Percentiles rank a stretch among this genome's conserved stretches.
These are phyloP conservation scores for Umbelopsis vinacea DNA, from an alignment of 192 early-diverging fungal species.

Conservation along the genomic window DNA sequence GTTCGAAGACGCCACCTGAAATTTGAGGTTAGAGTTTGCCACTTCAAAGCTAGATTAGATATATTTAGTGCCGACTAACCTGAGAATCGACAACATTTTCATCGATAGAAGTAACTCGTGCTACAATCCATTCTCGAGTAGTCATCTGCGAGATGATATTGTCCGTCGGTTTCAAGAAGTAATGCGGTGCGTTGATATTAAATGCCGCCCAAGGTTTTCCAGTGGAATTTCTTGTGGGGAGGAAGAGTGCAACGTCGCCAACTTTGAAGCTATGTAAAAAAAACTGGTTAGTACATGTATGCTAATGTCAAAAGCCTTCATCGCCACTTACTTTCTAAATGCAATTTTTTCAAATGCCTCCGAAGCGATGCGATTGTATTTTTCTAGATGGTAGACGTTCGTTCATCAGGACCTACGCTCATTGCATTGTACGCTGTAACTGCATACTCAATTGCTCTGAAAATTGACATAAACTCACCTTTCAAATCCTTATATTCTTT, in stretches of 20 bases:
- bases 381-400: slow-evolving; percentile 40
- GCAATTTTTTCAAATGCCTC: slow-evolving; percentile 59
- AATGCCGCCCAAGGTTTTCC: slow-evolving; percentile 64
- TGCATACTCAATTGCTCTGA: too few relatives aligned
- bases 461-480: slow-evolving; percentile 22
- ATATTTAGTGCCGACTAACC: slow-evolving; percentile 5
- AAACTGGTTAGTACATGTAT: not conserved
- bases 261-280: slow-evolving; percentile 51
- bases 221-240: slow-evolving; percentile 56
- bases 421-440: too few relatives aligned
- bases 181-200: slow-evolving; percentile 60
- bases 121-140: slow-evolving; percentile 55
- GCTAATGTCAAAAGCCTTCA: not conserved
- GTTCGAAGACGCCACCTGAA: slow-evolving; percentile 37
- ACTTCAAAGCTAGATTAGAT: not conserved
- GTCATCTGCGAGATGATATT: slow-evolving; percentile 39
- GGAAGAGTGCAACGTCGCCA: slow-evolving; percentile 57
- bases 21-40: not conserved
- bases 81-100: slow-evolving; percentile 50
- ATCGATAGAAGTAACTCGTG: slow-evolving; percentile 51
- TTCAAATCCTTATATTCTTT: slow-evolving; percentile 38
- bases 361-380: slow-evolving; percentile 42
- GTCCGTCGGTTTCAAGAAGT: slow-evolving; percentile 52
- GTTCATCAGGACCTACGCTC: too few relatives aligned
- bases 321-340: slow-evolving; percentile 52